Percentiles rank a stretch among this genome's conserved stretches.
Conservation (phyloP, 1,284 basidiomycete genomes). For the Fistulina hepatica region DNA sequence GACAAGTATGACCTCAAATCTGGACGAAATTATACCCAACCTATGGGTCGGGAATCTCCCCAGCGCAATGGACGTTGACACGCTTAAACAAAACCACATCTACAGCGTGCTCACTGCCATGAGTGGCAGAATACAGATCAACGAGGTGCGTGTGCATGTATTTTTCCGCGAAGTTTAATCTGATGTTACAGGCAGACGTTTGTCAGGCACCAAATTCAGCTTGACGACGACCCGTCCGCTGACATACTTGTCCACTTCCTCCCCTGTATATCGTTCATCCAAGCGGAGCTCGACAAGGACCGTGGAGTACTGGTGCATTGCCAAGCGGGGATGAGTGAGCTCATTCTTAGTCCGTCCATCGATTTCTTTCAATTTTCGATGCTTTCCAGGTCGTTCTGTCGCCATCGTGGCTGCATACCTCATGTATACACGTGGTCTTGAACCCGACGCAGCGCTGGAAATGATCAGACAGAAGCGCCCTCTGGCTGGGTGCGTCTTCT, state of each 20-base stretch:
- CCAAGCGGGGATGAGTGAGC: slow-evolving; percentile 76
- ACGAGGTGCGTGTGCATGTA: slow-evolving; percentile 38
- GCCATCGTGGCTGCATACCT: slow-evolving; percentile 78
- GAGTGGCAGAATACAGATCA: slow-evolving; percentile 53
- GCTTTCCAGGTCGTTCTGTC: slow-evolving; percentile 56
- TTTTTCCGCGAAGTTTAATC: slow-evolving; percentile 1
- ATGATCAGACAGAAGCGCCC: slow-evolving; percentile 57
- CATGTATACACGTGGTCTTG: slow-evolving; percentile 63
- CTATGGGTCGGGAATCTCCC: slow-evolving; percentile 57
- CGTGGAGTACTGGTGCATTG: slow-evolving; percentile 79
- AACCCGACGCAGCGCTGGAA: slow-evolving; percentile 54
- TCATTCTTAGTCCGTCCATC: not conserved
- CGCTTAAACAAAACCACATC: slow-evolving; percentile 50
- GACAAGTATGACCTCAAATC: too few relatives aligned
- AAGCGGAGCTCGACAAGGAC: slow-evolving; percentile 61
- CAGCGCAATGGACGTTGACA: slow-evolving; percentile 42
- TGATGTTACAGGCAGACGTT: slow-evolving; percentile 40
- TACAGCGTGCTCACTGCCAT: slow-evolving; percentile 62
- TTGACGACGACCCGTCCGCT: slow-evolving; percentile 59
- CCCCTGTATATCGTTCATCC: slow-evolving; percentile 70
- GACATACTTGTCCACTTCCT: slow-evolving; percentile 73
- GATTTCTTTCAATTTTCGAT: slow-evolving; percentile 1
- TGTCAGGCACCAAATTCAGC: slow-evolving; percentile 54
- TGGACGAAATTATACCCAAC: slow-evolving; percentile 53
- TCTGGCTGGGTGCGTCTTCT: slow-evolving; percentile 49